These are phyloP conservation scores for Macrocybe gigantea DNA, from an alignment of 768 basidiomycete genomes.

Conservation along the genomic window DNA sequence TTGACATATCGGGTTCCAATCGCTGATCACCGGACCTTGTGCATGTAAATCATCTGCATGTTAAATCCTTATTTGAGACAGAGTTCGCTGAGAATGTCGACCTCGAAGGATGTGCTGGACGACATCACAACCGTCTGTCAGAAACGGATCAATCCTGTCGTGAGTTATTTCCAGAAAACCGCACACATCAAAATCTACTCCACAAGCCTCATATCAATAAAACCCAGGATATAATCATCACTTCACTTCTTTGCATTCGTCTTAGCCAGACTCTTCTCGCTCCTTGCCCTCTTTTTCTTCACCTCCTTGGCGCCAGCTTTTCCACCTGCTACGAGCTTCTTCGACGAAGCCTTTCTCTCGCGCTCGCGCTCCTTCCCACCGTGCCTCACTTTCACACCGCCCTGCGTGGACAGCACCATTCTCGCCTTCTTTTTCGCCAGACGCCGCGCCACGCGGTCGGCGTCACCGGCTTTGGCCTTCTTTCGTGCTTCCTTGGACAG, in stretches of 20 bases:
- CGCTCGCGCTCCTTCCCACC: slow-evolving; percentile 40
- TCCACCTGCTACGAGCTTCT: slow-evolving; percentile 12
- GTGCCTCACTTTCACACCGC: slow-evolving; percentile 20
- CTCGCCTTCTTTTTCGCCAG: slow-evolving; percentile 87
- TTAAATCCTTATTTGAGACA: too few relatives aligned
- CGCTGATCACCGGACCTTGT: too few relatives aligned
- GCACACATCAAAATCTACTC: background rate
- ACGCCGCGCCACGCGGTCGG: slow-evolving; percentile 76
- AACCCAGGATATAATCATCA: slow-evolving; percentile 11
- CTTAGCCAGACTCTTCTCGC: slow-evolving; percentile 47
- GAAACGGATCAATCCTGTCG: too few relatives aligned
- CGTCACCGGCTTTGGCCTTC: slow-evolving; percentile 69
- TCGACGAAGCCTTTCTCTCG: slow-evolving; percentile 32
- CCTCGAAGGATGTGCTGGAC: background rate
- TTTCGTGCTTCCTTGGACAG: slow-evolving; percentile 87
- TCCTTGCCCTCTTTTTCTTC: slow-evolving; percentile 42
- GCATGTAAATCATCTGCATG: too few relatives aligned
- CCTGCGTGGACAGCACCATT: slow-evolving; percentile 33
- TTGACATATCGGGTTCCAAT: too few relatives aligned
- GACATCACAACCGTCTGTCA: background rate
- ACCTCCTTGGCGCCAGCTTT: slow-evolving; percentile 23
- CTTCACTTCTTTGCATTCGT: slow-evolving; percentile 49
- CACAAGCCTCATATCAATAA: background rate
- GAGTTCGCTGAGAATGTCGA: background rate
- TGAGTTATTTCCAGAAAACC: background rate